phyloP scores from a whole-genome alignment of 192 early-diverging fungal species.

The Chytriomyces sp. region DNA sequence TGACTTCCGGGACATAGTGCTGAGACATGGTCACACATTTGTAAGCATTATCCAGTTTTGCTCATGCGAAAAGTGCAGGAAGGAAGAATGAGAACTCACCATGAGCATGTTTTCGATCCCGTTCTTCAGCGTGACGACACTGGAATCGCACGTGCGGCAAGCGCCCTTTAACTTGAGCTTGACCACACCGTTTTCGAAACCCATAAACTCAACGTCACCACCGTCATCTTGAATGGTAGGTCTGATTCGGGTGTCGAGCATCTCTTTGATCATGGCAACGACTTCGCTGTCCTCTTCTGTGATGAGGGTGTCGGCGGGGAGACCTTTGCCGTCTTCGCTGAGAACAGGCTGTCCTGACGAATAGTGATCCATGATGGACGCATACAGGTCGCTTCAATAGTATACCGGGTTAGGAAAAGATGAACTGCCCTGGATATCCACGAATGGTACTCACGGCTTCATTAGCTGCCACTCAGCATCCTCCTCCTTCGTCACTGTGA shows the following conservation, averaged over 20 bases:
- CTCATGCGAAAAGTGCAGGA: too few relatives aligned
- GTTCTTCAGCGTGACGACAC: conserved; percentile 92
- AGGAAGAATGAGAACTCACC: conserved; percentile 37
- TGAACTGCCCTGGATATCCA: too few relatives aligned
- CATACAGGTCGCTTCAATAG: conserved; percentile 76
- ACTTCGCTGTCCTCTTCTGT: conserved; percentile 83
- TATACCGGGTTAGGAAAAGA: too few relatives aligned
- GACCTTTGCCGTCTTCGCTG: conserved; percentile 31
- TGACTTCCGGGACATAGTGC: conserved; percentile 97
- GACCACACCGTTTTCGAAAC: conserved; percentile 81
- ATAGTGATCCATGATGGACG: conserved; percentile 88
- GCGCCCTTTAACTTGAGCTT: conserved; percentile 90
- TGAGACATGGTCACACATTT: neutral
- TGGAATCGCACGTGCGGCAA: conserved; percentile 92
- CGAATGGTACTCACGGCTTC: conserved; percentile 66
- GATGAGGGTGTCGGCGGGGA: conserved; percentile 69
- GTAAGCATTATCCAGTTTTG: too few relatives aligned
- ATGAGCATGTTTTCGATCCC: conserved; percentile 99
- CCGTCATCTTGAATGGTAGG: conserved; percentile 99
- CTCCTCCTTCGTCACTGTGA: conserved; percentile 90
- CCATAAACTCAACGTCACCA: conserved; percentile 95
- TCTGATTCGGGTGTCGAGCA: conserved; percentile 92
- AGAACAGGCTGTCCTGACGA: conserved; percentile 81
- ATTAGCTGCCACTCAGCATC: conserved; percentile 93
- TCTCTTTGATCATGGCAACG: conserved; percentile 98